Evolutionary conservation across 768 basidiomycete species (phyloP).

Genomic region (Panus rudis): DNA sequence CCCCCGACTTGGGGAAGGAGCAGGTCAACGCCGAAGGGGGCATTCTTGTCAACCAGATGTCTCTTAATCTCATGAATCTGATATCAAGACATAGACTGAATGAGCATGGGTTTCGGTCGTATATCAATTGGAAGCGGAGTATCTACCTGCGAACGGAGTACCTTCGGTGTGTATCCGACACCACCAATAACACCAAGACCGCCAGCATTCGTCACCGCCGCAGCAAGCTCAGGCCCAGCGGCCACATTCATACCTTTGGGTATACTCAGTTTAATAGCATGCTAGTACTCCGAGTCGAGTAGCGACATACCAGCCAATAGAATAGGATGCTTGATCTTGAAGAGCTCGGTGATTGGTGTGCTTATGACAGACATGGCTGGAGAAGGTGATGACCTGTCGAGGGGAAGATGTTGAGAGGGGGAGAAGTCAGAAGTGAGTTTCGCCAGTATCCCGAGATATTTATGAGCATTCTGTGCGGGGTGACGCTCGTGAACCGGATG

Average conservation of each 20-base stretch:
- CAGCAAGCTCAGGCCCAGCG: slow-evolving; percentile 75
- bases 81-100: too few species aligned
- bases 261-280: too few species aligned
- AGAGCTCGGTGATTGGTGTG: slow-evolving; percentile 77
- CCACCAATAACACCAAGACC: slow-evolving; percentile 88
- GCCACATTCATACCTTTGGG: slow-evolving; percentile 49
- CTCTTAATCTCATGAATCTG: slow-evolving; percentile 67
- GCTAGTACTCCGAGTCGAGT: not conserved
- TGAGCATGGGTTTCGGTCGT: not conserved
- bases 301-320: slow-evolving; percentile 55
- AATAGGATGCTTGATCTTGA: slow-evolving; percentile 79
- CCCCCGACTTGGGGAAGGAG: slow-evolving; percentile 81
- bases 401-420: too few species aligned
- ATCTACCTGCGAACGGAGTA: slow-evolving; percentile 61
- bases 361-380: slow-evolving; percentile 60
- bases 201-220: slow-evolving; percentile 87
- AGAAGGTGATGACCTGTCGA: too few species aligned
- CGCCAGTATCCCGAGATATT: too few species aligned
- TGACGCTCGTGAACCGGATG: too few species aligned
- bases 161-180: slow-evolving; percentile 70
- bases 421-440: too few species aligned
- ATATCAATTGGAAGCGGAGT: not conserved
- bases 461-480: too few species aligned
- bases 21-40: slow-evolving; percentile 79
- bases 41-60: slow-evolving; percentile 57